Percentiles rank a stretch among this genome's conserved stretches.
Conservation (phyloP, 1,139 yeast species). For the Blastobotrys buckinghamii region DNA sequence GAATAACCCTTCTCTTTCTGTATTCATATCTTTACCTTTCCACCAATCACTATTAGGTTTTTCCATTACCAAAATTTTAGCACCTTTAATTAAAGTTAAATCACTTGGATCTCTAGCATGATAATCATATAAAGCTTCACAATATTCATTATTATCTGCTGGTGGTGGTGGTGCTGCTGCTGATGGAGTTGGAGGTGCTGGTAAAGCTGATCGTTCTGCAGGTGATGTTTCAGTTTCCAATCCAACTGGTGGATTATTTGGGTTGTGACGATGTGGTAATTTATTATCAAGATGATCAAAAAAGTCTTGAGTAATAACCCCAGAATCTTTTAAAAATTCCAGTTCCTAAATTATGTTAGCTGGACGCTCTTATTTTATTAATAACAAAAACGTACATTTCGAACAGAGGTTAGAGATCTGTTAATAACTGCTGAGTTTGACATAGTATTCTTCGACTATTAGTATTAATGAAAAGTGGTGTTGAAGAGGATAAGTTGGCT, state of each 20-base stretch:
- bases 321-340: slow-evolving; percentile 73
- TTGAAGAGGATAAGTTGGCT: too few relatives aligned
- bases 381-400: too few relatives aligned
- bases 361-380: too few relatives aligned
- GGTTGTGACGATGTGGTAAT: slow-evolving; percentile 55
- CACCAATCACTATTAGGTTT: slow-evolving; percentile 87
- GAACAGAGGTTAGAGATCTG: too few relatives aligned
- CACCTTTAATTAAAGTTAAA: slow-evolving; percentile 58
- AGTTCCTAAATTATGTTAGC: slow-evolving; percentile 59
- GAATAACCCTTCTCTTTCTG: slow-evolving; percentile 68
- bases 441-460: too few relatives aligned
- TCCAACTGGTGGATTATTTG: slow-evolving; percentile 46
- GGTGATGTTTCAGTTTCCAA: slow-evolving; percentile 11
- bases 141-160: slow-evolving; percentile 35
- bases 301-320: slow-evolving; percentile 59
- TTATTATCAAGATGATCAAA: slow-evolving; percentile 46
- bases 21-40: slow-evolving; percentile 56
- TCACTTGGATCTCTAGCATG: slow-evolving; percentile 68
- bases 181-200: slow-evolving; percentile 15
- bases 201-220: background rate
- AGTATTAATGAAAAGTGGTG: too few relatives aligned
- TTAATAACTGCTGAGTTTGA: too few relatives aligned
- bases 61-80: slow-evolving; percentile 61
- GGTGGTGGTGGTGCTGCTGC: slow-evolving; percentile 23
- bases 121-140: slow-evolving; percentile 69